Base-by-base conservation (phyloP, 345 rosid species). In the Lepidium didymum region DNA sequence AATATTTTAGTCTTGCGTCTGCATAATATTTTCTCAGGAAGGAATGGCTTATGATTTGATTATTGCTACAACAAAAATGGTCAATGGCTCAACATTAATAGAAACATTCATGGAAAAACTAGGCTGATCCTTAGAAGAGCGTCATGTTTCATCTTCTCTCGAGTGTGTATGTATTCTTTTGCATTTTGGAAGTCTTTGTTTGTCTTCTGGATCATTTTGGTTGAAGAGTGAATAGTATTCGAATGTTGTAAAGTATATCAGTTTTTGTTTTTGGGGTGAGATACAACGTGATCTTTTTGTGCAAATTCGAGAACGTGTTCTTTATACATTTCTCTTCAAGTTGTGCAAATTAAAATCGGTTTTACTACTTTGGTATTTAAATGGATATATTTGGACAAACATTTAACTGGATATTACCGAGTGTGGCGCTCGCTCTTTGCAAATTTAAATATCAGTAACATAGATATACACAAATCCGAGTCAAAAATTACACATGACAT, bases 1-100 rank as follows among this genome's bases (percentile, higher is more conserved):
- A 74, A 60, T 37, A 37, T 23, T 19, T 15, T 44, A 42, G 14
- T 14, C 5, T 56, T 37, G 18, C 43, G 10, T 25, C 62, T 56
- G 45, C 63, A 8, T 57, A 38, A 38, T 15, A 14, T 35, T 36
- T 31, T n/a, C 45, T 53, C 91, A 95, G 97, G 96, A 95, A 84
- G 96, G 96, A 40, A 91, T 91, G 99, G 96, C 96, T 11, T 91
- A 91, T 73, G 98, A 89, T 79, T 10, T 91, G 70, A 84, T 95
- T 8, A 78, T 91, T 34, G 96, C 85, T 38, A 89, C 99, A 21
- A 91, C 99, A 16, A 91, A 89, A 58, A 85, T 95, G 23, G 34
- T 89, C 69, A 86, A 78, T 14, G 99, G 99, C 33, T 79, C 84
- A 50, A 66, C 88, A 34, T 68, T 95, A 73, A 78, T 68, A 8